Evolutionary conservation across 371 early-diverging fungal species (phyloP), one percentile per base, ranked within the genome.

Genomic region (Batkoa obscura): DNA sequence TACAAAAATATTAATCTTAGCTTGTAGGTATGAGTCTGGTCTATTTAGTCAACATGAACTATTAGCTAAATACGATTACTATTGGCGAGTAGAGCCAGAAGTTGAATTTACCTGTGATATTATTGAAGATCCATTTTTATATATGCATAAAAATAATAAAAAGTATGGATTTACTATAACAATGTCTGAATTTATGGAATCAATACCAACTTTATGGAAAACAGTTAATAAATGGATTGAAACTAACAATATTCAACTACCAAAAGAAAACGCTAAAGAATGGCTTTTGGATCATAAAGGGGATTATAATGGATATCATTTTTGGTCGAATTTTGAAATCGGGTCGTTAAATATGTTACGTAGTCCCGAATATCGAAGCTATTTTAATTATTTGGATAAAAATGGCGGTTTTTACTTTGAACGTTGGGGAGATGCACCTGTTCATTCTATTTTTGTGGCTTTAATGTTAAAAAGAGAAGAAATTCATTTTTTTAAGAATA

Each of bases 241-340:
- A 68, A n/a, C 15, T 8, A n/a, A 51, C n/a, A 34, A 4, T 35
- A 60, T 64, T 43, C 66, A 52, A 55, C 66, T 49, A 45, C 67
- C 1, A 5, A 17, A 17, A 4, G 59, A 77, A 39, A 76, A 74
- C 47, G 38, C 62, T 10, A 56, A 66, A 9, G 43, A 59, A 17
- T 61, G 62, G n/a, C 60, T 71, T 39, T 64, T 62, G 0, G 49
- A 64, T 17, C 64, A 65, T 39, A 60, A 57, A 0, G 64, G 61
- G 5, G 35, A 65, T 37, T 67, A 64, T 52, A 65, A 65, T 52
- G 70, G 78, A 17, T 90, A 93, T 62, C 94, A 94, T 60, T 95
- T 93, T 60, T 94, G 96, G 95, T 85, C 87, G 41, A 95, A 94
- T 61, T 95, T 96, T 73, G 96, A 95, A 66, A 89, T 96, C 53